Base-by-base conservation (phyloP, 805 yeast genomes). In the Wickerhamomyces pijperi region DNA sequence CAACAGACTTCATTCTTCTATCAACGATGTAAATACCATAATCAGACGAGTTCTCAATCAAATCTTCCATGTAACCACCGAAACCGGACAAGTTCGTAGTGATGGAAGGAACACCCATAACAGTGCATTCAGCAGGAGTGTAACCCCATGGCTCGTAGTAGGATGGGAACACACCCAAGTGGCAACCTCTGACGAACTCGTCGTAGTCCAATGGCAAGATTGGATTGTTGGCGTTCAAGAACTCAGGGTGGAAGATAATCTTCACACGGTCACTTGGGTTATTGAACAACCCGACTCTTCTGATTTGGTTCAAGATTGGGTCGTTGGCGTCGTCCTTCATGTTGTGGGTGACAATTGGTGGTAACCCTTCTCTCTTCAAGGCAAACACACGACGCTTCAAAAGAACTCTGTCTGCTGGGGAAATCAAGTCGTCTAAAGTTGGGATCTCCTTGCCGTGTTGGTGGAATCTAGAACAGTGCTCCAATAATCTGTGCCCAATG, bases 61-160 rank as follows among this genome's bases (percentile, higher is more conserved):
- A 70, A 59, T 90, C 97, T 63, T 90, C 98, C 97, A 90, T 90
- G 65, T 90, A 90, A 48, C 97, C 94, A 37, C 98, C 98, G 57
- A 90, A 90, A 1, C 98, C 98, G 2, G 96, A 85, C 43, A 90
- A 65, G 59, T 90, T 90, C 33, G 98, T 90, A 11, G 98, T 90
- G 54, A 90, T 84, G 6, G 96, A 85, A 15, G 98, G 98, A 43
- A 92, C 94, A 41, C 98, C 98, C 98, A 90, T 90, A 19, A 92
- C 98, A 0, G 98, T 90, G 67, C 98, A 92, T 60, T 90, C 98
- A 8, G 97, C 97, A 3, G 98, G 98, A 2, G 98, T 90, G 61
- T 90, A 90, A 32, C 98, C 98, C 98, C 98, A 90, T 4, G 98
- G 98, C 64, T 90, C 98, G 58, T 90, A 90, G 64, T 90, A 90